Evolutionary conservation across 2,329 filamentous ascomycete genomes (phyloP), one percentile per base, ranked within the genome.

Genomic region (Meredithiella fracta): DNA sequence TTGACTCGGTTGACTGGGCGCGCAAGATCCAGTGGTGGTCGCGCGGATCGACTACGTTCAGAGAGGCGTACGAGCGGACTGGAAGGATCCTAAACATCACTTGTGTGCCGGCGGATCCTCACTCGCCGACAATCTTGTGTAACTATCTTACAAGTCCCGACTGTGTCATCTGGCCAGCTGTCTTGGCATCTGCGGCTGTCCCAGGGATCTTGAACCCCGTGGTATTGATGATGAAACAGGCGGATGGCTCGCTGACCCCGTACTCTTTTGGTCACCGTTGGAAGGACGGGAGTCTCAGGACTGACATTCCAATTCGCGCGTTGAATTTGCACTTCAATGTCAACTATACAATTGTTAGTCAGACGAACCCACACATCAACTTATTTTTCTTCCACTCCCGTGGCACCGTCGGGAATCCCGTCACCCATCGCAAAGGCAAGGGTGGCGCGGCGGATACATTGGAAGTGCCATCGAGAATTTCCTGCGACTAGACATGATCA

Each of bases 261-360:
- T 98, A 95, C 68, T 94, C 87, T 0, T 98, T 98, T 65, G 92
- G 92, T 0, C 90, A 97, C 73, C 97, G 97, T 70, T 98, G 92
- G 92, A 98, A 98, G 69, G 92, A 98, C 66, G 92, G 92, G 54
- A 92, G 85, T 62, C 71, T 98, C 55, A 79, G 92, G 38, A 98
- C 92, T 1, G 92, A 98, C 64, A 96, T 98, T 26, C 92, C 92
- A 0, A 80, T 98, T 64, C 92, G 91, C 68, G 85, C 90, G 1
- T 75, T 98, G 53, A 97, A 98, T 67, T 75, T 95, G 1, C 88
- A 97, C 65, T 98, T 98, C 73, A 97, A 97, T 67, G 92, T 97
- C 67, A 96, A 94, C 67, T 98, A 97, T 68, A 91, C 86, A 61
- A 90, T 98, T 61, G 92, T 83, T 62, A 77, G 75, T 62, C 79